A percentile compares a stretch with the other conserved stretches of the same genome.
Evolutionary conservation across 805 yeast species (phyloP).

Genomic region (Lipomyces orientalis): DNA sequence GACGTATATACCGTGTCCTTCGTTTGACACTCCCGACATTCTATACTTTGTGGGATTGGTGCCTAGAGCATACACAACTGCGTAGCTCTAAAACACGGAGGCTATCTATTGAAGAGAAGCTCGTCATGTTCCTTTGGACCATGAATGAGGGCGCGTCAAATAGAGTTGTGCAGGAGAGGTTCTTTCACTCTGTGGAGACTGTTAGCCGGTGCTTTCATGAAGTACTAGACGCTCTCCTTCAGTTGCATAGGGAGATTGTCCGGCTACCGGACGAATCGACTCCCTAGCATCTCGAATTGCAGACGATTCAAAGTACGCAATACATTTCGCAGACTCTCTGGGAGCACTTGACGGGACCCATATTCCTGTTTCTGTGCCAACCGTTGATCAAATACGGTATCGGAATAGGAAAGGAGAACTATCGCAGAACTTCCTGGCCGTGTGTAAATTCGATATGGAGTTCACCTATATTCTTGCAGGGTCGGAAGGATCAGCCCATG

Average conservation of each 20-base stretch:
- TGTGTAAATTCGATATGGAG: not conserved
- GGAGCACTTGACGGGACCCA: constrained; percentile 1
- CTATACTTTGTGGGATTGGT: not conserved
- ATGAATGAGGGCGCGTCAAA: not conserved
- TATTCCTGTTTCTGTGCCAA: not conserved
- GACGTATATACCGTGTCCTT: not conserved
- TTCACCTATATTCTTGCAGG: not conserved
- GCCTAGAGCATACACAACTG: not conserved
- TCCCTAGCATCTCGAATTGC: constrained; percentile 4
- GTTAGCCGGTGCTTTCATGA: constrained; percentile 1
- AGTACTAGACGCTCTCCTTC: not conserved
- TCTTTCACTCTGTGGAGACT: not conserved
- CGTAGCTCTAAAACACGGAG: not conserved
- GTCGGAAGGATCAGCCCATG: not conserved
- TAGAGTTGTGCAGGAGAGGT: not conserved
- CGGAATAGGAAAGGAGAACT: constrained; percentile 1
- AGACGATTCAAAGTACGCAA: not conserved
- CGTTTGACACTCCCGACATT: not conserved
- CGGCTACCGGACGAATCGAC: not conserved
- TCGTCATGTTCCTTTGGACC: constrained; percentile 1
- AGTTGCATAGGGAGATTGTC: not conserved
- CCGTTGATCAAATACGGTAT: not conserved
- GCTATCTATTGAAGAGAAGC: not conserved
- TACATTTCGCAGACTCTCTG: not conserved
- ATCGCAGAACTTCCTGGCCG: not conserved